Conservation (phyloP, 192 early-diverging fungal species). For the Geranomyces michiganensis region DNA sequence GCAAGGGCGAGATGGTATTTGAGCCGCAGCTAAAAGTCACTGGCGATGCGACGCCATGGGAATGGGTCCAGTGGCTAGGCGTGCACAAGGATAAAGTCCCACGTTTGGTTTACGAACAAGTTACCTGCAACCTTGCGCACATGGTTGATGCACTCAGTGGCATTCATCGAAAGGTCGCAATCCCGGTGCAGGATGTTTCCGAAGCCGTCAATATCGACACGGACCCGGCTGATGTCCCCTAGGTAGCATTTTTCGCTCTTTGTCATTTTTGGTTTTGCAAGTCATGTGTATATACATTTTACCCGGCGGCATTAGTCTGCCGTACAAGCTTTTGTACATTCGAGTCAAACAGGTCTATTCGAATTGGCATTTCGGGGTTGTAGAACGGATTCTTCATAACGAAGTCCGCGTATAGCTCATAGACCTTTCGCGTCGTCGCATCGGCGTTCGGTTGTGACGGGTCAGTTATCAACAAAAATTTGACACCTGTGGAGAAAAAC, state of each 20-base stretch:
- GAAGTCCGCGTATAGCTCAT: constrained; percentile 92
- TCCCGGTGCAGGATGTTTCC: constrained; percentile 13
- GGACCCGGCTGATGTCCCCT: background rate
- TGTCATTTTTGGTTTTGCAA: no score
- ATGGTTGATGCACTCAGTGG: constrained; percentile 2
- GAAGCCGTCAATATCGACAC: constrained; percentile 14
- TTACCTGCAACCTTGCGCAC: constrained; percentile 21
- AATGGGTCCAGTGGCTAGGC: constrained; percentile 55
- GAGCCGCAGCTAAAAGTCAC: constrained; percentile 59
- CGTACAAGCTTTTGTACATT: constrained; percentile 73
- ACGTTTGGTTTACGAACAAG: constrained; percentile 37
- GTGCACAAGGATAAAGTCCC: constrained; percentile 53
- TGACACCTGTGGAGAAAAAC: constrained; percentile 67
- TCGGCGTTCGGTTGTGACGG: constrained; percentile 74
- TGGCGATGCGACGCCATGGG: constrained; percentile 55
- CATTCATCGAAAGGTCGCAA: constrained; percentile 6
- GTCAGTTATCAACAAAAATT: constrained; percentile 91
- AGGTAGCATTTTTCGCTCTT: no score
- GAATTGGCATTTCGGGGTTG: constrained; percentile 98
- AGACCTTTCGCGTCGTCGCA: constrained; percentile 64
- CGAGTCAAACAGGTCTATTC: constrained; percentile 91
- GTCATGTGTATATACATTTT: background rate
- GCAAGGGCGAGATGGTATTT: constrained; percentile 46
- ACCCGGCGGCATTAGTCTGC: constrained; percentile 33
- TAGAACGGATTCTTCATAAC: constrained; percentile 99